Evolutionary conservation across 306 rosid species (phyloP).

Genomic region (Herpetospermum pedunculosum): DNA sequence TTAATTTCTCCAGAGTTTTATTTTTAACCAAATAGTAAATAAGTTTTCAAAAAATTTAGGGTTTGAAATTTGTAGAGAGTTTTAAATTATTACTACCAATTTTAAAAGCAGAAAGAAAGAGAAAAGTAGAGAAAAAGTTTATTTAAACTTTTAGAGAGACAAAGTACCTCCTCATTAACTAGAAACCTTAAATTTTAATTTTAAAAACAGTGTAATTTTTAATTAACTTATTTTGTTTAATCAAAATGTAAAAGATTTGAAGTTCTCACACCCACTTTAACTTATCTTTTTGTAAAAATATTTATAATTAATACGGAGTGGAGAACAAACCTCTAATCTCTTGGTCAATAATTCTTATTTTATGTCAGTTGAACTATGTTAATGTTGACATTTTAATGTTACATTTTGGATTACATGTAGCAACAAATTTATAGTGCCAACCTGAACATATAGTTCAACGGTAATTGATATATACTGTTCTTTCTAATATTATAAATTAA

Average conservation of each 20-base stretch:
- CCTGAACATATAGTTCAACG: too few species aligned
- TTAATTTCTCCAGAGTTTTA: not conserved
- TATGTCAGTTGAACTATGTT: too few species aligned
- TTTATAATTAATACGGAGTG: too few species aligned
- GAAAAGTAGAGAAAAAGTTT: not conserved
- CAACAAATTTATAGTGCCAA: too few species aligned
- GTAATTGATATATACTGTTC: too few species aligned
- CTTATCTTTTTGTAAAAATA: too few species aligned
- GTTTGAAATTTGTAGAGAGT: not conserved
- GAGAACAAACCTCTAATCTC: too few species aligned
- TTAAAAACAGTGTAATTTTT: not conserved
- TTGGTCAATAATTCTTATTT: too few species aligned
- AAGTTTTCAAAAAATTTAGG: not conserved
- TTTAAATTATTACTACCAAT: not conserved
- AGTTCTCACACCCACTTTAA: not conserved
- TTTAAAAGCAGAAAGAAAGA: not conserved
- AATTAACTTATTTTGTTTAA: not conserved
- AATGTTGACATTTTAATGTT: too few species aligned
- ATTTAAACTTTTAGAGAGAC: not conserved
- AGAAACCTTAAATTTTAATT: not conserved
- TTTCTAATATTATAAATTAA: too few species aligned
- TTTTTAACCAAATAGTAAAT: not conserved
- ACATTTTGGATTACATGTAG: too few species aligned
- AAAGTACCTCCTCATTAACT: not conserved
- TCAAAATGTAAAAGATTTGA: not conserved